A percentile compares a stretch with the other conserved stretches of the same genome.
phyloP scores from a whole-genome alignment of 2,329 filamentous ascomycete genomes.

The Trichoderma asperellum region DNA sequence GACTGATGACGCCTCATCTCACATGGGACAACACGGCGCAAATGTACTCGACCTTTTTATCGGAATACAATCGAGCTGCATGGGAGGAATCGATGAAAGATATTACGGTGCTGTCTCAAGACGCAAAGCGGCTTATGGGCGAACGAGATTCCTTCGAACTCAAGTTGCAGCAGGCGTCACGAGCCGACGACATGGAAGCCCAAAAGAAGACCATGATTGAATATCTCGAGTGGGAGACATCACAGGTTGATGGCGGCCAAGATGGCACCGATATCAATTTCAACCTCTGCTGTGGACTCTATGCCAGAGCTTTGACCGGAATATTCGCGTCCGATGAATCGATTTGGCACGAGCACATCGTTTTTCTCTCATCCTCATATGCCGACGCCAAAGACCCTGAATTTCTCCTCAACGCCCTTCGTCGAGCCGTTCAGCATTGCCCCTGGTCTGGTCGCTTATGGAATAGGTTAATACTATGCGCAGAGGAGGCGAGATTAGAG shows the following conservation, averaged over 20 bases:
- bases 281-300: constrained; percentile 67
- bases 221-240: constrained; percentile 86
- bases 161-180: constrained; percentile 62
- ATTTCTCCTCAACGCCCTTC: constrained; percentile 68
- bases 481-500: constrained; percentile 74
- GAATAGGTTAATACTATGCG: constrained; percentile 84
- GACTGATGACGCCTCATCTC: constrained; percentile 72
- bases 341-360: constrained; percentile 82
- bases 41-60: constrained; percentile 74
- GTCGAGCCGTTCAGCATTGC: constrained; percentile 85
- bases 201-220: constrained; percentile 59
- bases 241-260: constrained; percentile 57
- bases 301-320: constrained; percentile 72
- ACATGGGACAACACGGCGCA: constrained; percentile 77
- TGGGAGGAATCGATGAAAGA: constrained; percentile 76
- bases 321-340: constrained; percentile 73
- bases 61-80: constrained; percentile 68
- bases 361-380: constrained; percentile 65
- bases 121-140: constrained; percentile 64
- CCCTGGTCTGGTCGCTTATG: constrained; percentile 91
- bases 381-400: constrained; percentile 45
- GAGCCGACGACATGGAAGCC: constrained; percentile 58
- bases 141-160: constrained; percentile 71
- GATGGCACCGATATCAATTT: constrained; percentile 50
- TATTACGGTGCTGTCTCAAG: constrained; percentile 64